Base-by-base conservation (phyloP, 306 rosid species). In the Argentina anserina region DNA sequence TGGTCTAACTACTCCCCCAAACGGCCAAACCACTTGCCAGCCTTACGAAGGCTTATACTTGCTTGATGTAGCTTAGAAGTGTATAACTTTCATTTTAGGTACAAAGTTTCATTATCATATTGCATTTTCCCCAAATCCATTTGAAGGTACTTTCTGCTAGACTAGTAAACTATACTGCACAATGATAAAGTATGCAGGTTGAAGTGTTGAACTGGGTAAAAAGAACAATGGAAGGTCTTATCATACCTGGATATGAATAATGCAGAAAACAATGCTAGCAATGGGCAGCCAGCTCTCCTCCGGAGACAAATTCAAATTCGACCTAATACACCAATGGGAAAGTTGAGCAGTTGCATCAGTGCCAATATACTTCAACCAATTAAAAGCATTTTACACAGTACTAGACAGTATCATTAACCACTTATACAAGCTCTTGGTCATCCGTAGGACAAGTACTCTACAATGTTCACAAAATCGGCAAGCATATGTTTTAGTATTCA, bases 251-350 rank as follows among this genome's bases (percentile, higher is more conserved):
- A 89, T 68, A 69, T 94, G 99, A 84, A 88, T 72, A 17, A 91
- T 80, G 90, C 99, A 83, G 83, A 89, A 84, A 36, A 94, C 61
- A 69, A 94, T 89, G 88, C 99, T 89, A 62, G 89, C 93, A 71
- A 94, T 85, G 37, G 98, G 97, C 75, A 91, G 85, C 98, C 97
- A 94, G 69, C 96, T 91, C 61, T 94, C 98, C 71, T 94, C 96
- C 2, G 96, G 95, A 1, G 96, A 91, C 63, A 91, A 34, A 1
- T 90, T 86, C 77, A 94, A 81, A 81, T 91, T 94, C 50, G 97
- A 78, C 86, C 97, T 94, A 76, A 74, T 58, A 73, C 46, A 56
- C 1, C 21, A n/a, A n/a, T n/a, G n/a, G 72, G 63, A 75, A 65
- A 72, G 28, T 6, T 52, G 58, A 52, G 23, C 29, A 61, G 40